Evolutionary conservation across 805 yeast species (phyloP).

Genomic region (Sungouiella blattae): DNA sequence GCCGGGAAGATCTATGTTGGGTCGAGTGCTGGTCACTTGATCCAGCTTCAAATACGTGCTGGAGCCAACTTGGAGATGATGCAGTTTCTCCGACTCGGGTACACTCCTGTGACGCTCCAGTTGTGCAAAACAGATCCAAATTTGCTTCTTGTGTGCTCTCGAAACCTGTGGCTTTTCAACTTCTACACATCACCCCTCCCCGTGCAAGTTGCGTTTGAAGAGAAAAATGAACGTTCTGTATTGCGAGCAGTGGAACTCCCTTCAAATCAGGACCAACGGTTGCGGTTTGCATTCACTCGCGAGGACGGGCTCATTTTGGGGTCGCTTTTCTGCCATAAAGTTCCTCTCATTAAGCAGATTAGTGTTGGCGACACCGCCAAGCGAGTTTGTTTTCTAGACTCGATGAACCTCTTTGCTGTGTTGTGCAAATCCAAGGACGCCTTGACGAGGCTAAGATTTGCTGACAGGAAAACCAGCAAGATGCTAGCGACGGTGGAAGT

Average conservation of each 20-base stretch:
- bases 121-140: conserved; percentile 13
- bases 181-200: conserved; percentile 26
- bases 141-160: conserved; percentile 23
- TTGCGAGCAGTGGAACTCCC: conserved; percentile 15
- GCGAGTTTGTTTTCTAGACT: conserved; percentile 27
- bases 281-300: conserved; percentile 20
- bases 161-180: conserved; percentile 32
- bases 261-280: conserved; percentile 5
- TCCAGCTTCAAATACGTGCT: conserved; percentile 13
- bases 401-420: conserved; percentile 25
- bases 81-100: conserved; percentile 23
- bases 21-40: conserved; percentile 29
- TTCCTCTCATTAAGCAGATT: conserved; percentile 26
- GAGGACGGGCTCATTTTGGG: conserved; percentile 37
- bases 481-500: conserved; percentile 22
- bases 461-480: conserved; percentile 29
- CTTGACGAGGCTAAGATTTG: conserved; percentile 25
- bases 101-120: conserved; percentile 22
- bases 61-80: conserved; percentile 6
- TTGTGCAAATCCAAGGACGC: conserved; percentile 29
- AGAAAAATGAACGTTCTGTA: conserved; percentile 28
- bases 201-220: conserved; percentile 31
- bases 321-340: conserved; percentile 20
- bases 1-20: conserved; percentile 22
- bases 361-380: conserved; percentile 31